Evolutionary conservation across 805 yeast species (phyloP), one percentile per base, ranked within the genome.

Genomic region (Isabelozyma pseudorhagii): DNA sequence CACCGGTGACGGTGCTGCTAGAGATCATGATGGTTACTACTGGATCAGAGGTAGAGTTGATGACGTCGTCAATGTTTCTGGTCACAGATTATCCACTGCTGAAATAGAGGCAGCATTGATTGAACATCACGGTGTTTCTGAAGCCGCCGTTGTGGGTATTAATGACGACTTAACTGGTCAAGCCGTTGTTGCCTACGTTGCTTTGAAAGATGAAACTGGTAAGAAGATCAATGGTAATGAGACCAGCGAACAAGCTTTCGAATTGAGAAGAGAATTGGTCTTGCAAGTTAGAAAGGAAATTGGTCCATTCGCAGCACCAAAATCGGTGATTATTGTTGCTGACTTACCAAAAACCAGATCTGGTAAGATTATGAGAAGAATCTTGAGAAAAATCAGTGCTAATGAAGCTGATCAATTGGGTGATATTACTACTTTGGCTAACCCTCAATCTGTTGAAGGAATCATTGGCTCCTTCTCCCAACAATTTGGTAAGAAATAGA

Each of bases 1-100:
- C 79, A 87, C 97, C 9, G 99, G 99, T 62, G 99, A 93, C 68
- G 98, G 98, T 74, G 98, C 97, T 48, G 98, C 96, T 42, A 84
- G 97, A 67, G 99, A 94, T 69, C 82, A 82, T 54, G 98, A 94
- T 64, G 98, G 98, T 46, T 94, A 85, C 79, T 89, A 84, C 77
- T 94, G 98, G 97, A 93, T 94, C 68, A 82, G 93, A 71, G 99
- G 99, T 62, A 87, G 99, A 72, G 97, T 94, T 55, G 98, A 94
- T 69, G 99, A 94, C 63, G 98, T 94, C 51, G 99, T 93, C 58
- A 94, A 94, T 66, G 98, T 94, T 39, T 86, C 96, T 47, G 99
- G 99, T 58, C 99, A 94, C 74, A 85, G 99, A 71, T 80, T 94
- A 58, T 90, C 97, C n/a, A 93, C 99, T 43, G 96, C 98, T 25